Evolutionary conservation across 306 rosid genomes (phyloP), one percentile per base, ranked within the genome.

Genomic region (Chamaecrista fasciculata): DNA sequence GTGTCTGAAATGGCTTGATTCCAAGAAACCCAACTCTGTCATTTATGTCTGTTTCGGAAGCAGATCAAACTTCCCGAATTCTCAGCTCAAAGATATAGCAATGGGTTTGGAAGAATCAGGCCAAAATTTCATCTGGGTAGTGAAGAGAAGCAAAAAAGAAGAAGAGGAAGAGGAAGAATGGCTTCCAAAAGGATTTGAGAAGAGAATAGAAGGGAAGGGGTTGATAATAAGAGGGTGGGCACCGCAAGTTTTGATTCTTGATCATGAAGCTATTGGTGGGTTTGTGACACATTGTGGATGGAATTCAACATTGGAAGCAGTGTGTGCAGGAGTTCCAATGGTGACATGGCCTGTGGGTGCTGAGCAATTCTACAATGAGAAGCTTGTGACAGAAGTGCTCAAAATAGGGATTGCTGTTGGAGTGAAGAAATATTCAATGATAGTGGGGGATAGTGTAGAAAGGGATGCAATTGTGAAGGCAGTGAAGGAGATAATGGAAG

Each of bases 341-440:
- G 64, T 68, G 1, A 79, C 79, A 1, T 79, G 83, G 83, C 83
- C 79, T 1, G 1, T 62, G 15, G 31, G 28, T 29, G 75, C 64
- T 0, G 77, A 77, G 8, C 82, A 76, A 29, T 81, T 73, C 57
- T 74, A 47, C 33, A 82, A 69, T 20, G 80, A 82, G 51, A 74
- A 76, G 65, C 8, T 82, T 34, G 55, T 78, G 0, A 70, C 70
- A 0, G 52, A 82, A 24, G 49, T 78, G 11, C 62, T 81, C 2
- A 28, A 48, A 16, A 69, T 77, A 20, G 82, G 82, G 3, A 58
- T 77, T 1, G 4, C 25, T 0, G 82, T 77, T 25, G 80, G 85
- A 2, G 82, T 61, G 25, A 33, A 33, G 36, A 33, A 33, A 33
- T 33, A 1, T 0, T 5, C 7, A 4, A 3, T 5, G 0, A 2